A percentile compares a stretch with the other conserved stretches of the same genome.
phyloP scores from a whole-genome alignment of 2,329 filamentous ascomycete species.

The Purpureocillium lavendulum region DNA sequence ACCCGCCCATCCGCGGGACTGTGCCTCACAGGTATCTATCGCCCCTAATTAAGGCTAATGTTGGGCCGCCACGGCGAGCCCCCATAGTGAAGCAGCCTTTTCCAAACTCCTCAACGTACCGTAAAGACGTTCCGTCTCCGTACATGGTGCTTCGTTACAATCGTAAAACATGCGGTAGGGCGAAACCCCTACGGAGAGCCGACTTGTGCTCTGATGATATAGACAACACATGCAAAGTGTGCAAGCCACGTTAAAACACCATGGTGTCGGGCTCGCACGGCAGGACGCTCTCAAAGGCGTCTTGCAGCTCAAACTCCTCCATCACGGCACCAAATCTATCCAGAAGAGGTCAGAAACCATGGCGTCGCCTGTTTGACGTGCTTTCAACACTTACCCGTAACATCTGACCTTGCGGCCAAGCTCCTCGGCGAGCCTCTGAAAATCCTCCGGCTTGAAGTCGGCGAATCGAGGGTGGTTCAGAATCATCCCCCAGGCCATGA shows the following conservation, averaged over 20 bases:
- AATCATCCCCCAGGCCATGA: slow-evolving; percentile 89
- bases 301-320: slow-evolving; percentile 62
- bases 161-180: too few species aligned
- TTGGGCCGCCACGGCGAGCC: too few species aligned
- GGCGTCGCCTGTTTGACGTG: slow-evolving; percentile 1
- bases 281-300: slow-evolving; percentile 63
- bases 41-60: too few species aligned
- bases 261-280: slow-evolving; percentile 9
- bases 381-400: slow-evolving; percentile 66
- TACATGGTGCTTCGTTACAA: too few species aligned
- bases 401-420: slow-evolving; percentile 77
- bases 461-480: slow-evolving; percentile 60
- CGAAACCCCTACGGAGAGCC: too few species aligned
- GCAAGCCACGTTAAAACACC: background rate
- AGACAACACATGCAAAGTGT: background rate
- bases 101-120: too few species aligned
- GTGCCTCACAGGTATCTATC: too few species aligned
- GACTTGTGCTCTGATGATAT: background rate
- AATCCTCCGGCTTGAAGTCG: slow-evolving; percentile 59
- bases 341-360: slow-evolving; percentile 2
- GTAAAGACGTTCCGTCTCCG: too few species aligned
- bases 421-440: slow-evolving; percentile 63
- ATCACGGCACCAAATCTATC: slow-evolving; percentile 53
- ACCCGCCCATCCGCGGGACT: too few species aligned
- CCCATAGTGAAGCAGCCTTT: too few species aligned